Evolutionary conservation across 176 grass and related monocot species (phyloP).

Genomic region (Juncus effusus): DNA sequence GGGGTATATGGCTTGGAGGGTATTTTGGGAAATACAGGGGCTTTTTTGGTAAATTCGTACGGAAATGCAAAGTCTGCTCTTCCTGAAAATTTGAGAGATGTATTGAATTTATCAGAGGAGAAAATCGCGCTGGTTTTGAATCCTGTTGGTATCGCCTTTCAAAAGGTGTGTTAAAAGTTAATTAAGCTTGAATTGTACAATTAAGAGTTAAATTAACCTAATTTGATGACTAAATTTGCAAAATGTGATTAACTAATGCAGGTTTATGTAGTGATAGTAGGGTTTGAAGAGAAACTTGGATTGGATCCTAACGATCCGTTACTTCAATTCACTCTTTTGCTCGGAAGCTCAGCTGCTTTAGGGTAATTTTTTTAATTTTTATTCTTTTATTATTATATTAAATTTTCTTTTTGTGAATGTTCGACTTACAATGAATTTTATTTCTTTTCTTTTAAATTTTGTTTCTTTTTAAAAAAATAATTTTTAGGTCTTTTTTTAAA

Average conservation of each 20-base stretch:
- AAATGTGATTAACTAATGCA: slow-evolving; percentile 32
- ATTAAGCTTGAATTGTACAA: background rate
- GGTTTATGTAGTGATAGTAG: slow-evolving; percentile 55
- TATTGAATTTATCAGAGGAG: slow-evolving; percentile 71
- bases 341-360: slow-evolving; percentile 67
- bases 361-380: slow-evolving; percentile 48
- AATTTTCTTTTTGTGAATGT: too few species aligned
- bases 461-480: too few species aligned
- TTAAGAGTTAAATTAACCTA: background rate
- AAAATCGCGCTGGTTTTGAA: slow-evolving; percentile 48
- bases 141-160: slow-evolving; percentile 64
- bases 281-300: slow-evolving; percentile 80
- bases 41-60: slow-evolving; percentile 63
- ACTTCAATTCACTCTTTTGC: slow-evolving; percentile 56
- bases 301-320: slow-evolving; percentile 87
- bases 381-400: background rate
- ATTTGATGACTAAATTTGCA: background rate
- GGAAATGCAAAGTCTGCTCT: slow-evolving; percentile 65
- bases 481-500: too few species aligned
- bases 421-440: too few species aligned
- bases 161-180: slow-evolving; percentile 55
- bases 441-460: too few species aligned
- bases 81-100: slow-evolving; percentile 65
- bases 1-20: slow-evolving; percentile 52
- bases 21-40: slow-evolving; percentile 51